Base-by-base conservation (phyloP, 768 basidiomycete species). In the Jaapia argillacea region DNA sequence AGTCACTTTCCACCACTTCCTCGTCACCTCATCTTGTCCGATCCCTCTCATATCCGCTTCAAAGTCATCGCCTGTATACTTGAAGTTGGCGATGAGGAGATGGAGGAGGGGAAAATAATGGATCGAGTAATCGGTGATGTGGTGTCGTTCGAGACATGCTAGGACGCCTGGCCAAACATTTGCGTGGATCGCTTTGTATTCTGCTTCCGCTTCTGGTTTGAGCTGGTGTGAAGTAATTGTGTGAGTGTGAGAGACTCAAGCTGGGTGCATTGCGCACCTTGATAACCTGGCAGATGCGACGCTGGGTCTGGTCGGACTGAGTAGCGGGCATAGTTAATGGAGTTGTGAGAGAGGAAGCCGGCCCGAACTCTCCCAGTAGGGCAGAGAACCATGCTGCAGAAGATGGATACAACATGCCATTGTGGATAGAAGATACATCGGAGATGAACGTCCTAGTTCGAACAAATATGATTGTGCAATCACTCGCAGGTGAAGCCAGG, bases 41-140 rank as follows among this genome's bases (percentile, higher is more conserved):
- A 85, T 69, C 18, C 55, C 65, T 26, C 62, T 66, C 83, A 87
- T 86, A 51, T 87, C 85, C 12, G 48, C 63, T 33, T 71, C 75
- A 28, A 74, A 85, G 50, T 88, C 73, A 3, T 62, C 46, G 0
- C 85, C 86, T 0, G 67, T 75, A 52, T 87, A 87, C 53, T 82
- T 82, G 70, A 88, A 82, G 36, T 70, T 77, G n/a, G 84, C 84
- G 48, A 87, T 72, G n/a, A 89, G 70, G 33, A 89, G 70, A 24
- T 68, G 68, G 21, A 79, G 63, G 3, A 72, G 72, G 14, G 75
- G 71, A 51, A 79, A 74, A 54, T 84, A 72, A 52, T 82, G 69
- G 58, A 88, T 88, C 14, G 81, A 82, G 56, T 88, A 89, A 61
- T 89, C 84, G 27, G 65, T 62, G 45, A 87, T 72, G 57, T 87